Conservation (phyloP, 257 asterid genomes). For the Vinca minor region DNA sequence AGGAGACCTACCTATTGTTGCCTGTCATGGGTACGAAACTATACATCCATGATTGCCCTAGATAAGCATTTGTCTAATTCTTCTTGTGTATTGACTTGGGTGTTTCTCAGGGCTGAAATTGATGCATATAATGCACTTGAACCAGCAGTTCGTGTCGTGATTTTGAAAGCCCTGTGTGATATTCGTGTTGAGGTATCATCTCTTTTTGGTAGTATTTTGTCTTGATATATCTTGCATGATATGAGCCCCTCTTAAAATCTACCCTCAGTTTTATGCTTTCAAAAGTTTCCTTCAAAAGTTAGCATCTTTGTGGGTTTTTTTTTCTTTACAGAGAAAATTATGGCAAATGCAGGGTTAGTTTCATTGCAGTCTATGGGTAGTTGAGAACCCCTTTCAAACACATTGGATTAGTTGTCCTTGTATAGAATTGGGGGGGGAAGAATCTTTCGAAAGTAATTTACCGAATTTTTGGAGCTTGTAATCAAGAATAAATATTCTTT, state of each 20-base stretch:
- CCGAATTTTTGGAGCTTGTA: neutral
- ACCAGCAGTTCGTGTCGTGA: constrained; percentile 85
- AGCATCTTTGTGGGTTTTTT: no score
- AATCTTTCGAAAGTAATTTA: neutral
- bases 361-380: no score
- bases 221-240: no score
- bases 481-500: no score
- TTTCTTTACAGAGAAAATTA: no score
- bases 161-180: constrained; percentile 92
- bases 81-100: constrained; percentile 14
- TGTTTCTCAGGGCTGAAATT: constrained; percentile 65
- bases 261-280: no score
- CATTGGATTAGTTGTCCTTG: no score
- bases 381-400: no score
- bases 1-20: constrained; percentile 92
- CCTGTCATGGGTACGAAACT: constrained; percentile 79
- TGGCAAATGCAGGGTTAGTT: no score
- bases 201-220: constrained; percentile 14
- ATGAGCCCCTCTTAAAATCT: no score
- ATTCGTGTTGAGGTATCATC: constrained; percentile 90
- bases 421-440: neutral
- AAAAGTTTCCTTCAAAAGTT: no score
- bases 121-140: constrained; percentile 70
- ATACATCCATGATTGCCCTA: constrained; percentile 10
- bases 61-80: constrained; percentile 8